A percentile compares a stretch with the other conserved stretches of the same genome.
These are phyloP conservation scores for Phytopythium delawarense DNA, from an alignment of 352 stramenopile genomes.

Conservation along the genomic window DNA sequence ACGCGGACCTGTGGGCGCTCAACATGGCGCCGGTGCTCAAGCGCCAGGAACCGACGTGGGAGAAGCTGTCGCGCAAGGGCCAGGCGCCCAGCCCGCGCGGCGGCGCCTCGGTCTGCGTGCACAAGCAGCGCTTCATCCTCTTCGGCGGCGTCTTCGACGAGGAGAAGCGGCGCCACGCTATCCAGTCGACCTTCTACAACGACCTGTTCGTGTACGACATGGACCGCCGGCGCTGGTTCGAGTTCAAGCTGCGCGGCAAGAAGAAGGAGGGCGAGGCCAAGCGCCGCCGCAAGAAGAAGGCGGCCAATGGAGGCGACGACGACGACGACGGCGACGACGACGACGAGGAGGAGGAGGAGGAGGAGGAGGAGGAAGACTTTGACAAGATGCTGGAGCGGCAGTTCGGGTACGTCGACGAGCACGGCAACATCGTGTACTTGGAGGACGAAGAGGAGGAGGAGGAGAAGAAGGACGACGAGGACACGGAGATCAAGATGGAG, in stretches of 20 bases:
- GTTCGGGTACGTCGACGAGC: conserved; percentile 94
- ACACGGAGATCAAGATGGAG: conserved; percentile 20
- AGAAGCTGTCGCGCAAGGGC: conserved; percentile 90
- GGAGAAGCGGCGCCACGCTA: conserved; percentile 79
- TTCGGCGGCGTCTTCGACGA: conserved; percentile 96
- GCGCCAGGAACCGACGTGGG: conserved; percentile 89
- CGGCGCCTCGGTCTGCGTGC: conserved; percentile 77
- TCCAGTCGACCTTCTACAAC: conserved; percentile 95
- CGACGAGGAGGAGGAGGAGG: conserved; percentile 47
- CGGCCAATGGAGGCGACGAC: conserved; percentile 32
- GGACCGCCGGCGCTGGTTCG: conserved; percentile 94
- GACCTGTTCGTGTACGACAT: conserved; percentile 97
- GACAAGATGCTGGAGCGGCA: conserved; percentile 87
- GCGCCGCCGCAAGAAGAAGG: conserved; percentile 61
- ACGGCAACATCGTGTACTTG: conserved; percentile 95
- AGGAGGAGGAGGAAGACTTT: conserved; percentile 80
- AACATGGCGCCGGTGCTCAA: conserved; percentile 91
- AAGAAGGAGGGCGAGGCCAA: conserved; percentile 59
- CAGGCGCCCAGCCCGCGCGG: conserved; percentile 76
- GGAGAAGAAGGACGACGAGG: conserved; percentile 37
- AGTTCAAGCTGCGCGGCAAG: conserved; percentile 86
- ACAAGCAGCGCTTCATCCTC: conserved; percentile 96
- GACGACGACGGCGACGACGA: conserved; percentile 36
- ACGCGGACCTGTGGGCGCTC: conserved; percentile 94
- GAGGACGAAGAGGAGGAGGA: conserved; percentile 86